Percentiles rank a stretch among this genome's conserved stretches.
Evolutionary conservation across 1,139 yeast species (phyloP).

Genomic region (Torulaspora globosa): DNA sequence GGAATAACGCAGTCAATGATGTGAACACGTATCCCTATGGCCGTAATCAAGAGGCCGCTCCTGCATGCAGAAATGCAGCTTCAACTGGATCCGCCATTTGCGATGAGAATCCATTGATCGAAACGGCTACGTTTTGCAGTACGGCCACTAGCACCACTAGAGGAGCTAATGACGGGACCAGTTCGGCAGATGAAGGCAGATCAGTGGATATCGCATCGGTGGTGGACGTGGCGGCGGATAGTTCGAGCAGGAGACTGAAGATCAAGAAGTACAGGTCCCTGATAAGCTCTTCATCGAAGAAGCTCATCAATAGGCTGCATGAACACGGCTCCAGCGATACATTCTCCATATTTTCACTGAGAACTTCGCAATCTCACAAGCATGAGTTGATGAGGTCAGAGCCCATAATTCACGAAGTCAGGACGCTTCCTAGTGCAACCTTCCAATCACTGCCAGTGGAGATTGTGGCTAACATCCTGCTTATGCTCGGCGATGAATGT

Average conservation of each 20-base stretch:
- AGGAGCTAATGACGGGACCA: conserved; percentile 6
- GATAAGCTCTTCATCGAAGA: conserved; percentile 27
- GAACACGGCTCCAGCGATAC: conserved; percentile 24
- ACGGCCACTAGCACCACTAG: conserved; percentile 2
- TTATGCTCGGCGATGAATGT: conserved; percentile 30
- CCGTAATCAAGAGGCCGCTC: not conserved
- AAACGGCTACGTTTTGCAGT: conserved; percentile 9
- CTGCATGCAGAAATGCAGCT: conserved; percentile 1
- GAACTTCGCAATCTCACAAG: conserved; percentile 20
- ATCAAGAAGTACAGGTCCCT: conserved; percentile 29
- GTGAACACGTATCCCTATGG: not conserved
- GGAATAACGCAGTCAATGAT: conserved; percentile 4
- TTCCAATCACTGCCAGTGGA: conserved; percentile 29
- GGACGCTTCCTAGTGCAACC: conserved; percentile 5
- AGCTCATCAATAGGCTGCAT: conserved; percentile 23
- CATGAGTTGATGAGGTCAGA: conserved; percentile 9
- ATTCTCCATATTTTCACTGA: conserved; percentile 26
- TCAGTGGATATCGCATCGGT: conserved; percentile 12
- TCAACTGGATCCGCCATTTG: conserved; percentile 2
- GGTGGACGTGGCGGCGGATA: conserved; percentile 11
- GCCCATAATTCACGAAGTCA: conserved; percentile 8
- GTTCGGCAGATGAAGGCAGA: conserved; percentile 7
- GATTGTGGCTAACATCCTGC: conserved; percentile 26
- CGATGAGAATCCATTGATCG: conserved; percentile 7
- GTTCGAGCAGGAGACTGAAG: conserved; percentile 18